Evolutionary conservation across 176 grass and related monocot species (phyloP).

Genomic region (Oryza officinalis): DNA sequence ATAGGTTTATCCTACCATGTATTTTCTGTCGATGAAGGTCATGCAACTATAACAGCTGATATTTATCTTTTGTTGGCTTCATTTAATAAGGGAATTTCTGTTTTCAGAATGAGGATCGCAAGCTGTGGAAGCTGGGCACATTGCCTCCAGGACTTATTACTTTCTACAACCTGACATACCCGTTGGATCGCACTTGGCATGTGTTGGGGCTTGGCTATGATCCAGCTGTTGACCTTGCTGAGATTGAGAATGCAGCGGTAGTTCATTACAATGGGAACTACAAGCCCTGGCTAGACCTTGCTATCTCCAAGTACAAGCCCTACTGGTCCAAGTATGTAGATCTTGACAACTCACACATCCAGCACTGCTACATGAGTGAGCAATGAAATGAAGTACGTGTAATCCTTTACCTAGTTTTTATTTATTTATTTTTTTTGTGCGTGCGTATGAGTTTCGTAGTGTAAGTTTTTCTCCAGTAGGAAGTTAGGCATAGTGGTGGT

Average conservation of each 20-base stretch:
- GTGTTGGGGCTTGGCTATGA: slow-evolving; percentile 94
- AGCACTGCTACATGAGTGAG: slow-evolving; percentile 56
- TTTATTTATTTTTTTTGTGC: too few species aligned
- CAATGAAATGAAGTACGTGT: slow-evolving; percentile 34
- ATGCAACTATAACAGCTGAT: not conserved
- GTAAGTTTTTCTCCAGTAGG: not conserved
- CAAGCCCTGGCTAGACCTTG: slow-evolving; percentile 98
- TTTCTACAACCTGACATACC: slow-evolving; percentile 95
- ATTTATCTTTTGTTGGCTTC: slow-evolving; percentile 17
- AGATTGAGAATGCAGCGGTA: slow-evolving; percentile 77
- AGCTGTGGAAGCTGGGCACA: slow-evolving; percentile 92
- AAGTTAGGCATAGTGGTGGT: slow-evolving; percentile 10
- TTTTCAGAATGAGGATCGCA: slow-evolving; percentile 85
- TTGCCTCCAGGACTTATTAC: slow-evolving; percentile 92
- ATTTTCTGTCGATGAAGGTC: slow-evolving; percentile 8
- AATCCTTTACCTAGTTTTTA: slow-evolving; percentile 17
- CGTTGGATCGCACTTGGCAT: slow-evolving; percentile 81
- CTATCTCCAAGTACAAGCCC: slow-evolving; percentile 83
- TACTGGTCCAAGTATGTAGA: slow-evolving; percentile 92
- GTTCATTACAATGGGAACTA: slow-evolving; percentile 96
- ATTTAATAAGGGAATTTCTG: slow-evolving; percentile 32
- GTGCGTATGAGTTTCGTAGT: not conserved
- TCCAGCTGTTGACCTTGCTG: slow-evolving; percentile 65
- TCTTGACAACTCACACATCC: slow-evolving; percentile 63
- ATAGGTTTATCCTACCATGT: slow-evolving; percentile 15